Evolutionary conservation across 345 rosid species (phyloP).

Genomic region (Stellera chamaejasme): DNA sequence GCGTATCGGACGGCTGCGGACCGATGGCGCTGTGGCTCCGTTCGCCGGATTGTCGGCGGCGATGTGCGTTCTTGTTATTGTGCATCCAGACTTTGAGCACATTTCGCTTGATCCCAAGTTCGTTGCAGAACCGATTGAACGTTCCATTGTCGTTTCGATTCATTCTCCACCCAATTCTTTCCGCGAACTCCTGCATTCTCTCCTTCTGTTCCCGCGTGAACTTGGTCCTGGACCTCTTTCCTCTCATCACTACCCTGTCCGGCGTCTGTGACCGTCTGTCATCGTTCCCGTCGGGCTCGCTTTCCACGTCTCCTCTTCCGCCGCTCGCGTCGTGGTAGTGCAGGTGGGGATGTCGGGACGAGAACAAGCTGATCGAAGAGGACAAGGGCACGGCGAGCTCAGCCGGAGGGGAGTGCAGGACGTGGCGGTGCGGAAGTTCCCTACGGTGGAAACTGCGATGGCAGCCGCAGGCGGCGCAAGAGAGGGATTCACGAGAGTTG

Average conservation of each 20-base stretch:
- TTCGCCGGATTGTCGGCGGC: conserved; percentile 8
- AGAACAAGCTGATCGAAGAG: too few species aligned
- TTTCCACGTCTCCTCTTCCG: conserved; percentile 9
- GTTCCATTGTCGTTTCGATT: conserved; percentile 25
- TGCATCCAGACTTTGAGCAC: conserved; percentile 54
- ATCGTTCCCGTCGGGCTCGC: not conserved
- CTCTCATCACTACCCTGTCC: conserved; percentile 16
- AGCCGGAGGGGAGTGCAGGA: conserved; percentile 4
- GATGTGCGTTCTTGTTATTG: conserved; percentile 32
- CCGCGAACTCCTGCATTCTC: conserved; percentile 35
- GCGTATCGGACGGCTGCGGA: not conserved
- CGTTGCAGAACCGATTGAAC: conserved; percentile 30
- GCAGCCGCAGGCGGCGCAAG: conserved; percentile 49
- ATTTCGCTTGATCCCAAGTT: conserved; percentile 30
- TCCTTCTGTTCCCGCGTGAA: conserved; percentile 37
- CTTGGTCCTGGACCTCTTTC: conserved; percentile 32
- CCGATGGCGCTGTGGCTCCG: not conserved
- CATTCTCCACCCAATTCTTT: conserved; percentile 37
- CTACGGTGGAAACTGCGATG: conserved; percentile 46
- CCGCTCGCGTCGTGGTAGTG: conserved; percentile 6
- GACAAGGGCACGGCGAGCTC: conserved; percentile 11
- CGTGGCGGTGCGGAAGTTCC: conserved; percentile 10
- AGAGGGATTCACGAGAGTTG: conserved; percentile 17
- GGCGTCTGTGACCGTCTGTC: conserved; percentile 24
- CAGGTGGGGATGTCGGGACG: conserved; percentile 7